Base-by-base conservation (phyloP, 371 early-diverging fungal species). In the Phascolomyces articulosus region DNA sequence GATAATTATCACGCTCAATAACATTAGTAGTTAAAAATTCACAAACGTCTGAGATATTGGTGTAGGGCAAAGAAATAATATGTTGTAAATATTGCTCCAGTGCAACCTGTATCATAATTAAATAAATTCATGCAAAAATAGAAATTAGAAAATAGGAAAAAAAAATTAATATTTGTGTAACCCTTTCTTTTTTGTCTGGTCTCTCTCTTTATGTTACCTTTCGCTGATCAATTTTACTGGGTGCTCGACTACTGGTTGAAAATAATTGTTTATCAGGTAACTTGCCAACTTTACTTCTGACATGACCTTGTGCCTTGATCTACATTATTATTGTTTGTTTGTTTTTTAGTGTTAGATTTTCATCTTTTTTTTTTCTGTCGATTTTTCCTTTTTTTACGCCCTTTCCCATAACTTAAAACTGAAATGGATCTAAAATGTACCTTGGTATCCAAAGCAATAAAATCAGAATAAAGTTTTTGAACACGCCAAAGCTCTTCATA, bases 221-320 rank as follows among this genome's bases (percentile, higher is more conserved):
- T 66, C 91, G 78, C 67, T 87, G 83, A 75, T 91, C 91, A 40
- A 82, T 85, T 75, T 92, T 91, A 62, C 82, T 82, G 21, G 93
- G 93, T n/a, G 92, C 86, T 72, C 89, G 82, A 18, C 47, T 59
- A 26, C 28, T 59, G n/a, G 86, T 87, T 9, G 80, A 78, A 68
- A 95, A 94, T 0, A 95, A 75, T 23, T 87, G 83, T 75, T 94
- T 95, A 40, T 94, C 94, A 1, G 96, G 96, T 8, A 92, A 76
- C 65, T 90, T 90, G 49, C 90, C 90, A 55, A 93, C 75, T 66
- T 72, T 82, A 49, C 76, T 69, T 21, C 74, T 61, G n/a, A 84
- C 55, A 24, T 82, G 77, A 10, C 80, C 64, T 29, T 71, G 72
- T 28, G 75, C 68, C 73, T 85, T 84, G n/a, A 91, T 67, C 88